phyloP scores from a whole-genome alignment of 768 basidiomycete genomes.

The Tricholoma matsutake region DNA sequence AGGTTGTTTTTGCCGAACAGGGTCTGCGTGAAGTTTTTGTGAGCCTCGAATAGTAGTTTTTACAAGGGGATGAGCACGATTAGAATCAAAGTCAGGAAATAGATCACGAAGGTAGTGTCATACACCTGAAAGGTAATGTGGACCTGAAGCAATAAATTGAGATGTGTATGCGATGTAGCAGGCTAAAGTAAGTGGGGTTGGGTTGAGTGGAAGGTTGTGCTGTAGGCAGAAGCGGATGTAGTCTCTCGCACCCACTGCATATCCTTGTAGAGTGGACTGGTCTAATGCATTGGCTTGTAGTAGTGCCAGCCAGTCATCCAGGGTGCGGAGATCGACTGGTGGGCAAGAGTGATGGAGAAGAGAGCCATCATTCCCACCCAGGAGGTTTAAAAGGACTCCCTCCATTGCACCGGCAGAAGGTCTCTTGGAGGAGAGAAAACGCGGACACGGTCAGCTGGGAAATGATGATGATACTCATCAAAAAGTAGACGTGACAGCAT shows the following conservation, averaged over 20 bases:
- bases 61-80: not conserved
- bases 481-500: no score
- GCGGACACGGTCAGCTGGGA: constrained; percentile 17
- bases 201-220: constrained; percentile 15
- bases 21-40: not conserved
- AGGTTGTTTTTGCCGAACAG: not conserved
- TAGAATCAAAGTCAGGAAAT: not conserved
- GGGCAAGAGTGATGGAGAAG: constrained; percentile 3
- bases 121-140: constrained; percentile 5
- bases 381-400: constrained; percentile 4
- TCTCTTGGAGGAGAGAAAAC: constrained; percentile 15
- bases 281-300: constrained; percentile 21
- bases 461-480: constrained; percentile 12
- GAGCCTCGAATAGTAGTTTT: not conserved
- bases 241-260: constrained; percentile 18
- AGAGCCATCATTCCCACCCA: constrained; percentile 4
- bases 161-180: constrained; percentile 13
- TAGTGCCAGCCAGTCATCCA: constrained; percentile 11
- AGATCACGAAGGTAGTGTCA: not conserved
- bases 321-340: constrained; percentile 5
- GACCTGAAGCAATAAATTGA: no score
- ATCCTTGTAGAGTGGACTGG: constrained; percentile 14
- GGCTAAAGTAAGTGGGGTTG: constrained; percentile 15
- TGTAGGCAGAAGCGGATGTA: constrained; percentile 17
- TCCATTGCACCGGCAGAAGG: not conserved